A percentile compares a stretch with the other conserved stretches of the same genome.
Evolutionary conservation across 345 rosid genomes (phyloP).

Genomic region (Gossypium thurberi): DNA sequence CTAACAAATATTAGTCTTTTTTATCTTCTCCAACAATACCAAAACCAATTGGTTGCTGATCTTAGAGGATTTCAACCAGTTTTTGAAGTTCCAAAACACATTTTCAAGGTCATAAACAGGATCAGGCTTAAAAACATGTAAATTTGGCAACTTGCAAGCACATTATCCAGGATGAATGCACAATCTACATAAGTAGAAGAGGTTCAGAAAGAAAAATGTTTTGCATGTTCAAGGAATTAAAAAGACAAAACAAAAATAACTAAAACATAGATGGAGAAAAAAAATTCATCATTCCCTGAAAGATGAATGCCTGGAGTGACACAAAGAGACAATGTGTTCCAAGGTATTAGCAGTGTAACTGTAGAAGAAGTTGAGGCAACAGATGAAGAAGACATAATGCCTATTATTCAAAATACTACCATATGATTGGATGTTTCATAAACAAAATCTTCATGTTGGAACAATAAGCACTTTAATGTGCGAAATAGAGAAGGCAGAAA

Average conservation of each 20-base stretch:
- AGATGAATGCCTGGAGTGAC: neutral
- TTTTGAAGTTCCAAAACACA: neutral
- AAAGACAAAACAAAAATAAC: neutral
- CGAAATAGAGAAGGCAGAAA: neutral
- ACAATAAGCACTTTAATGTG: neutral
- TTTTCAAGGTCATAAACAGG: neutral
- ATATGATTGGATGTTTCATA: neutral
- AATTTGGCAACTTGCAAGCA: neutral
- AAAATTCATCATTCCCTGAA: neutral
- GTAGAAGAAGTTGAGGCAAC: neutral
- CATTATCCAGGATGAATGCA: neutral
- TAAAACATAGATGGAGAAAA: neutral
- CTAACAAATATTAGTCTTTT: neutral
- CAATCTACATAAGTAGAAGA: neutral
- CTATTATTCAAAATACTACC: neutral
- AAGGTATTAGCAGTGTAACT: neutral
- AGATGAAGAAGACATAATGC: neutral
- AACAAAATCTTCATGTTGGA: neutral
- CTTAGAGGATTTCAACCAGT: neutral
- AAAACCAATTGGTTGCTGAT: neutral
- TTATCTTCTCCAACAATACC: neutral
- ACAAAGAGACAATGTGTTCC: neutral
- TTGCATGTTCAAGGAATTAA: neutral
- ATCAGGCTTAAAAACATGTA: neutral
- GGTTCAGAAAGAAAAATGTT: neutral